Evolutionary conservation across 257 asterid genomes (phyloP).

Genomic region (Solanum virginianum): DNA sequence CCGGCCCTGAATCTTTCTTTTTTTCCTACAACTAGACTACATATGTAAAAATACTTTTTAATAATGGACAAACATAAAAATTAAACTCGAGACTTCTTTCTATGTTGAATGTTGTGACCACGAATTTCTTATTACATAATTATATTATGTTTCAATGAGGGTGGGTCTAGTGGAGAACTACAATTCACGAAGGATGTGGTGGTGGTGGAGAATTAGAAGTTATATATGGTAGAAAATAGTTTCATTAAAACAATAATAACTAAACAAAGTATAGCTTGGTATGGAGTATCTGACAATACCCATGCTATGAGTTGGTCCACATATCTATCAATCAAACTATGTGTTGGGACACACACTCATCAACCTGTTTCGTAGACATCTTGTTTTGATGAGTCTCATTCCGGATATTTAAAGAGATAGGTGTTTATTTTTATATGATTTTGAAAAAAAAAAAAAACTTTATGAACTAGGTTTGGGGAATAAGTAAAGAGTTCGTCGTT

Average conservation of each 20-base stretch:
- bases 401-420: not conserved
- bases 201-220: not conserved
- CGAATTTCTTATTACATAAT: not conserved
- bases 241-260: not conserved
- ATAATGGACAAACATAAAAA: not conserved
- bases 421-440: not conserved
- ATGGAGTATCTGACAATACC: not conserved
- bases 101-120: not conserved
- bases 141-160: not conserved
- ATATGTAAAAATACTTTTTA: not conserved
- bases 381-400: not conserved
- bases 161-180: not conserved
- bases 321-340: not conserved
- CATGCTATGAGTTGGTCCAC: not conserved
- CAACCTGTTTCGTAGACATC: not conserved
- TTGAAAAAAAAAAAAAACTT: too few relatives aligned
- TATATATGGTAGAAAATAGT: not conserved
- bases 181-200: not conserved
- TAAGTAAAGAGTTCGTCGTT: too few relatives aligned
- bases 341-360: not conserved
- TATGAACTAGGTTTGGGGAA: too few relatives aligned
- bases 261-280: not conserved
- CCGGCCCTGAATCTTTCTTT: not conserved
- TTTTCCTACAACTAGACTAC: not conserved
- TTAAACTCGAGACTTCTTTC: not conserved